Evolutionary conservation across 108 stramenopile species (phyloP), one percentile per base, ranked within the genome.

Genomic region (Fistulifera pelliculosa): DNA sequence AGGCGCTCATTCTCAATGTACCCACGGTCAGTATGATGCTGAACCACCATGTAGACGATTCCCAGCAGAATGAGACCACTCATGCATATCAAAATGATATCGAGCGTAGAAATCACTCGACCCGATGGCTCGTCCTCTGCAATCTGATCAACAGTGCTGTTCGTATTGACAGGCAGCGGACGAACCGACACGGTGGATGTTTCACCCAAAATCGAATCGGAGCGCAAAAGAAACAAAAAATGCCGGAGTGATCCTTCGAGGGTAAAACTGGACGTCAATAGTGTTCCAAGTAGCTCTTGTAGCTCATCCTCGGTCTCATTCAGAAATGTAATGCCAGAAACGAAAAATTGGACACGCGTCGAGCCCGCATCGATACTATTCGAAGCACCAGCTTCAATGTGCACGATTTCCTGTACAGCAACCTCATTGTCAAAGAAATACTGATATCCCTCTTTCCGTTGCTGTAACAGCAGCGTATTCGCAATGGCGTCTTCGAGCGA

Each of bases 51-150:
- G 53, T 38, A 68, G 28, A 65, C 8, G 23, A 75, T 57, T 12
- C 56, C 60, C 13, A 65, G 18, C 23, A 69, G 56, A 24, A 69
- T 75, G 27, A 56, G n/a, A 12, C 38, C 53, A 49, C 66, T 64
- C 24, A 50, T 41, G 21, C 41, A 45, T 11, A 75, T 65, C n/a
- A 75, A 47, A 28, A 65, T 54, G 49, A 64, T 41, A 27, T 75
- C 73, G 14, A 75, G 27, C 2, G 27, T 38, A n/a, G 73, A 69
- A 21, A 73, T 41, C 28, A 8, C 10, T 7, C 18, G 25, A 38
- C 39, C 24, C 12, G 56, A 31, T 1, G 11, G 38, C 25, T 41
- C 41, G 1, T 53, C 52, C 0, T 21, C 28, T 1, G 22, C 19
- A 12, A 43, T 59, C 15, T 65, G 12, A 24, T 61, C n/a, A 14